These are phyloP conservation scores for Penicillium maclennaniae DNA, from an alignment of 495 filamentous ascomycete species.

Conservation along the genomic window DNA sequence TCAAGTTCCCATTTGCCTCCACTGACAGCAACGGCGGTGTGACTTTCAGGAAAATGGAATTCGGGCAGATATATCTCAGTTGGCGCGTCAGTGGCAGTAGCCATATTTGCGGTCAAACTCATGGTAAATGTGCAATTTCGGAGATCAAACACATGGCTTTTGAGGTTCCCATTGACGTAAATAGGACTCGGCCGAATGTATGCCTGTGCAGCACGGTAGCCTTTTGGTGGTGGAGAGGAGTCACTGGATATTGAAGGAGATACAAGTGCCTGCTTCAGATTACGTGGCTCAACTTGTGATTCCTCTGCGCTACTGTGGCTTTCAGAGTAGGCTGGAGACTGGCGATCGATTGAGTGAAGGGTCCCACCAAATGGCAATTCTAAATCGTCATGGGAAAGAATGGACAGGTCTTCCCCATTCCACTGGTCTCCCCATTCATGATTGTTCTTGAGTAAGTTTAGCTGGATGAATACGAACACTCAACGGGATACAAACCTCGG, in stretches of 20 bases:
- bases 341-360: constrained; percentile 34
- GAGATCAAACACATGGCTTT: constrained; percentile 73
- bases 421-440: constrained; percentile 91
- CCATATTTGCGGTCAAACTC: constrained; percentile 51
- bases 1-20: constrained; percentile 88
- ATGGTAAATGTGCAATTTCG: constrained; percentile 69
- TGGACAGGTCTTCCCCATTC: constrained; percentile 96
- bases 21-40: constrained; percentile 66
- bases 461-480: not conserved
- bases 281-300: constrained; percentile 58
- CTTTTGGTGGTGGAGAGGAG: constrained; percentile 51
- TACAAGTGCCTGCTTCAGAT: constrained; percentile 68
- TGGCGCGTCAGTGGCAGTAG: constrained; percentile 55
- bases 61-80: constrained; percentile 87
- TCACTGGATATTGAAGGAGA: constrained; percentile 67
- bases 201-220: constrained; percentile 87
- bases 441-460: constrained; percentile 59
- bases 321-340: constrained; percentile 56
- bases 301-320: constrained; percentile 54
- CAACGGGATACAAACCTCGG: constrained; percentile 49
- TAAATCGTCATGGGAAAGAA: constrained; percentile 78
- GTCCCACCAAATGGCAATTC: constrained; percentile 48
- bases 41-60: constrained; percentile 82
- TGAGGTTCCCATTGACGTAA: constrained; percentile 62
- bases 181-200: constrained; percentile 85